Conservation (phyloP, 2,329 filamentous ascomycete genomes). For the Fusarium sp. region DNA sequence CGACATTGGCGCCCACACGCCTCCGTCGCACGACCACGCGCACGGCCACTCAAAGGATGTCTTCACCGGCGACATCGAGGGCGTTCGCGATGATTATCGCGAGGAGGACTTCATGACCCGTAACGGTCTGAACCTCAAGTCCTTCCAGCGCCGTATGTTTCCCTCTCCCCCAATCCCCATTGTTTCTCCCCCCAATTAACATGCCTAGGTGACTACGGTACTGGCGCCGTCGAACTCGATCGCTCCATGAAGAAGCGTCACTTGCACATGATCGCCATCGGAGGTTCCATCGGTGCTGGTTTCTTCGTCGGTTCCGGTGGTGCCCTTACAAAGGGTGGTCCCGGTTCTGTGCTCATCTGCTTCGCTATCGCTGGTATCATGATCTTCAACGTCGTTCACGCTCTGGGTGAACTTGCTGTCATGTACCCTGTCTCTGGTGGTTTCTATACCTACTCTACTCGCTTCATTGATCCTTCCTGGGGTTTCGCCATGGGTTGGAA, state of each 20-base stretch:
- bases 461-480: conserved; percentile 72
- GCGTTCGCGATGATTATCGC: conserved; percentile 38
- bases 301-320: conserved; percentile 71
- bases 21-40: conserved; percentile 18
- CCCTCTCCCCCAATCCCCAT: no score
- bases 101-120: conserved; percentile 47
- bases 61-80: not conserved
- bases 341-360: conserved; percentile 59
- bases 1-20: conserved; percentile 30
- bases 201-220: conserved; percentile 41
- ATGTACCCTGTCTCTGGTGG: conserved; percentile 72
- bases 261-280: conserved; percentile 72
- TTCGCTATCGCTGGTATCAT: conserved; percentile 69
- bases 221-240: conserved; percentile 53
- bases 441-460: conserved; percentile 71
- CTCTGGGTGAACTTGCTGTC: conserved; percentile 70
- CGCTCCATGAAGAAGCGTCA: conserved; percentile 67
- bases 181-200: no score
- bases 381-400: conserved; percentile 71
- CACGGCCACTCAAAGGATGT: conserved; percentile 23
- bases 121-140: conserved; percentile 45
- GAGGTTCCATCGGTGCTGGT: conserved; percentile 71
- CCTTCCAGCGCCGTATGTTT: conserved; percentile 40
- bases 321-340: conserved; percentile 64
- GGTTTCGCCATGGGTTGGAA: conserved; percentile 65